Base-by-base conservation (phyloP, 306 rosid species). In the Trichosanthes truncata region DNA sequence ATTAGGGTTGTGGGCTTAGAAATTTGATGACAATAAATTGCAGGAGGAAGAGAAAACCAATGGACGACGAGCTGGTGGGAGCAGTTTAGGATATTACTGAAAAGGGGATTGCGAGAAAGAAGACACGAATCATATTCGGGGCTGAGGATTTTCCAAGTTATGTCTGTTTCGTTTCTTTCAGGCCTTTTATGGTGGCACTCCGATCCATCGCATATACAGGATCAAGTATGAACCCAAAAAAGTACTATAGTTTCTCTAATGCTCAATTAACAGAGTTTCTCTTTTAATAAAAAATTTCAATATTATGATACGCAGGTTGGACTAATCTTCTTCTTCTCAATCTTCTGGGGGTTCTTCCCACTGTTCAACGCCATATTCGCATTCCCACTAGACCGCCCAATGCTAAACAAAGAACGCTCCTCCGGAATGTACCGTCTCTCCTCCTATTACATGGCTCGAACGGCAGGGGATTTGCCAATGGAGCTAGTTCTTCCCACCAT, bases 321-420 rank as follows among this genome's bases (percentile, higher is more conserved):
- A 17, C 76, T 94, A 15, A 93, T 94, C 52, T 95, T 92, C 92
- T 95, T 89, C 59, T 92, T 89, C 69, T 90, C 97, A 0, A 94
- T 91, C 9, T 95, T 95, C 79, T 95, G 98, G 98, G 98, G 97
- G 46, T 95, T 95, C 84, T 95, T 92, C 80, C 97, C 98, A 0
- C 92, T 95, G 51, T 94, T 92, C 87, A 89, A 94, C 4, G 92
- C 97, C 26, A 91, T 95, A 80, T 95, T 95, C 69, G 89, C 98
- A 55, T 95, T 95, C 81, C 98, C 98, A 65, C 91, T 20, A 5
- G 74, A 95, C 88, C 76, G 35, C 0, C 53, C 53, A 23, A 69
- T 69, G 76, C 15, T 40, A 12, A n/a, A 12, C 20, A 69, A 69
- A 69, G 76, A 69, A 12, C 76, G 74, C 15, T 66, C 74, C 49